These are phyloP conservation scores for Fistulina hepatica DNA, from an alignment of 1,284 basidiomycete species.

Conservation along the genomic window DNA sequence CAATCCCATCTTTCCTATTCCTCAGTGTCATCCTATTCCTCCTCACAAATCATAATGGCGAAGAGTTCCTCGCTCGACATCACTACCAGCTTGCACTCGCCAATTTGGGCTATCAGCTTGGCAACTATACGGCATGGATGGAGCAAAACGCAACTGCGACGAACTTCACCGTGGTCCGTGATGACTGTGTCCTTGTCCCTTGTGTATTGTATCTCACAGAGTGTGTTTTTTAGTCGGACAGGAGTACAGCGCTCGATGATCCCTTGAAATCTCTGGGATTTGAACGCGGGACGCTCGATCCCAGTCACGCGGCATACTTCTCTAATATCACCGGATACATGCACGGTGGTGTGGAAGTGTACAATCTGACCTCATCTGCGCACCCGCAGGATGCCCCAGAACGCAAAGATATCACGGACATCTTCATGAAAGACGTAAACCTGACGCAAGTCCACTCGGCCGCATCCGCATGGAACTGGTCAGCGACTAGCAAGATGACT, in stretches of 20 bases:
- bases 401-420: constrained; percentile 35
- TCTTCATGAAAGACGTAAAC: constrained; percentile 38
- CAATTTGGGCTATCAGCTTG: constrained; percentile 31
- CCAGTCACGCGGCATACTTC: constrained; percentile 47
- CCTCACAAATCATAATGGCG: constrained; percentile 58
- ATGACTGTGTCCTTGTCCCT: not conserved
- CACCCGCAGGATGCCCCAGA: constrained; percentile 25
- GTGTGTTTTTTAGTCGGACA: not conserved
- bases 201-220: constrained; percentile 6
- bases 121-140: constrained; percentile 65
- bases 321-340: constrained; percentile 68
- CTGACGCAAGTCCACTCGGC: constrained; percentile 36
- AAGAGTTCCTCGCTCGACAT: constrained; percentile 49
- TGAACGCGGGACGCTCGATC: constrained; percentile 35
- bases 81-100: constrained; percentile 55
- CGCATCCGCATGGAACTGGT: constrained; percentile 61
- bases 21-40: constrained; percentile 63
- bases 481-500: constrained; percentile 45
- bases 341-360: constrained; percentile 45
- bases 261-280: too few relatives aligned
- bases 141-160: constrained; percentile 46
- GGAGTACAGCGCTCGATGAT: not conserved
- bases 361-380: constrained; percentile 50
- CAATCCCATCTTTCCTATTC: constrained; percentile 61
- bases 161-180: constrained; percentile 60